Evolutionary conservation across 2,329 filamentous ascomycete genomes (phyloP).

Genomic region (Tolypocladium paradoxum): DNA sequence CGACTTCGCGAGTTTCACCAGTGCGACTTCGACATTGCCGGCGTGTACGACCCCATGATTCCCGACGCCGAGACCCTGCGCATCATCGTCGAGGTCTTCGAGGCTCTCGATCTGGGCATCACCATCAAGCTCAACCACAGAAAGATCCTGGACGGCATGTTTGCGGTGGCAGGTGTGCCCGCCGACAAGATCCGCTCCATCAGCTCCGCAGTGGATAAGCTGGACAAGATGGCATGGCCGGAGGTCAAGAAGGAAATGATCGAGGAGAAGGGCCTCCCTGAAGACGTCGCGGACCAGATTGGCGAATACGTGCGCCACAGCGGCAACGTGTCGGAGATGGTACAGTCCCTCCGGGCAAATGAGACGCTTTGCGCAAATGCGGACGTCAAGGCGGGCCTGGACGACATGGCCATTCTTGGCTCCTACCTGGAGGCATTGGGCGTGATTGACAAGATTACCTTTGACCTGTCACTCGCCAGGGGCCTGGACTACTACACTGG

Average conservation of each 20-base stretch:
- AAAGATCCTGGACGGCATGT: conserved; percentile 86
- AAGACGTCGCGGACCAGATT: conserved; percentile 73
- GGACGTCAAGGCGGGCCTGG: conserved; percentile 67
- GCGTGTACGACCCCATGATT: conserved; percentile 79
- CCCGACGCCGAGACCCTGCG: conserved; percentile 83
- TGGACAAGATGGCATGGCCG: conserved; percentile 85
- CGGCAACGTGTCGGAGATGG: conserved; percentile 57
- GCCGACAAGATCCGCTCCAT: conserved; percentile 79
- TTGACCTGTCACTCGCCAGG: conserved; percentile 82
- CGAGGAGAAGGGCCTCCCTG: conserved; percentile 74
- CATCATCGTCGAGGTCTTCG: conserved; percentile 77
- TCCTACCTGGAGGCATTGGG: conserved; percentile 71
- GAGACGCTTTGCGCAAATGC: conserved; percentile 58
- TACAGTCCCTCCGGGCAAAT: conserved; percentile 59
- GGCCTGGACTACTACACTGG: conserved; percentile 92
- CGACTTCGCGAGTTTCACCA: conserved; percentile 96
- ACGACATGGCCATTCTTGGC: conserved; percentile 72
- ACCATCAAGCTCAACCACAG: conserved; percentile 93
- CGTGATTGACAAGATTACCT: conserved; percentile 64
- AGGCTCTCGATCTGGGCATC: conserved; percentile 61
- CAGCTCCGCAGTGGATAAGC: conserved; percentile 87
- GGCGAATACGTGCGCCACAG: conserved; percentile 73
- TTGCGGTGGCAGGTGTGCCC: conserved; percentile 83
- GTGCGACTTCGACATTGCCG: conserved; percentile 94
- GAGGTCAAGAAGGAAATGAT: conserved; percentile 91